phyloP scores from a whole-genome alignment of 306 rosid species.

The Glycine soja region DNA sequence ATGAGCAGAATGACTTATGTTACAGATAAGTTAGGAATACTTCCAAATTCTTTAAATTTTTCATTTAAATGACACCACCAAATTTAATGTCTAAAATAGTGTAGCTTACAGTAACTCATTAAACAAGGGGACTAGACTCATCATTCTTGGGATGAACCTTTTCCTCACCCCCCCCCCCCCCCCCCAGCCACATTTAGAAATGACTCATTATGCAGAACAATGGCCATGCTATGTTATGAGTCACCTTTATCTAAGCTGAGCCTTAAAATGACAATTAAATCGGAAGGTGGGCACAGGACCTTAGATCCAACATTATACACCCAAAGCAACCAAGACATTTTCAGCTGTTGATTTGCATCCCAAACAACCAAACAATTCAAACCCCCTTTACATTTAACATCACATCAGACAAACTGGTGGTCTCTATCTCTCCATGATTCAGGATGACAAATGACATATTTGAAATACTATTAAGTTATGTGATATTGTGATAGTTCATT shows the following conservation, averaged over 20 bases:
- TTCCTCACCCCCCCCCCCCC: too few relatives aligned
- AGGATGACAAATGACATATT: neutral
- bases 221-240: neutral
- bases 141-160: neutral
- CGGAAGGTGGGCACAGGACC: neutral
- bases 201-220: too few relatives aligned
- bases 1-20: neutral
- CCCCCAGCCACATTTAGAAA: too few relatives aligned
- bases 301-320: neutral
- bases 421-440: neutral
- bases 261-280: constrained; percentile 1
- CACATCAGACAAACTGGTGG: neutral
- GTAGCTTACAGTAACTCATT: neutral
- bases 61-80: constrained; percentile 21
- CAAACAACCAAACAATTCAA: neutral
- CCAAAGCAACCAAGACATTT: constrained; percentile 4
- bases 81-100: neutral
- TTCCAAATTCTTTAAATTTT: constrained; percentile 12
- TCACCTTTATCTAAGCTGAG: neutral
- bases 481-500: neutral
- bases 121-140: constrained; percentile 11
- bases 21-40: neutral
- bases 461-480: neutral
- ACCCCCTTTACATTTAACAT: constrained; percentile 2
- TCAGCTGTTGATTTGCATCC: neutral